Evolutionary conservation across 2,329 filamentous ascomycete species (phyloP), one percentile per base, ranked within the genome.

Genomic region (Arthrobotrys musiformis): DNA sequence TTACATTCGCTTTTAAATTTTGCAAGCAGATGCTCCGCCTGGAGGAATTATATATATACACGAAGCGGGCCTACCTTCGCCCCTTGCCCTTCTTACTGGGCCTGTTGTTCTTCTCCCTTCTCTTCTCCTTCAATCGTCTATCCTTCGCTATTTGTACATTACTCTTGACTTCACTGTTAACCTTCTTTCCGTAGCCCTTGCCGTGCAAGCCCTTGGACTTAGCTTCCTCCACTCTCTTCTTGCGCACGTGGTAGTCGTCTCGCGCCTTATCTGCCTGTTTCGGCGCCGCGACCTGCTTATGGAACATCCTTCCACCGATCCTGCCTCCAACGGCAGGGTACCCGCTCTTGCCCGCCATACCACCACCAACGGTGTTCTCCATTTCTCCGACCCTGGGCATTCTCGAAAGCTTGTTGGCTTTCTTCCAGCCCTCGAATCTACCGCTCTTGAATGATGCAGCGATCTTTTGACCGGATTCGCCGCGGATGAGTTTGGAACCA

Each of bases 391-490:
- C 91, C 48, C 91, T 88, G 8, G 94, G 94, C 82, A 97, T 84
- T 17, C 90, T 88, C 70, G 90, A 89, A 54, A 98, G 86, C 79
- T 93, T 92, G 85, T 98, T 92, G 19, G 91, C 89, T 82, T 92
- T 93, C 83, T 91, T 92, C 96, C 95, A 99, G 79, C 88, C 89
- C 82, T 98, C 94, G 85, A 97, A 99, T 52, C 94, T 90, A 37
- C 96, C 95, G 83, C 91, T 94, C 82, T 94, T 91, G 89, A 99
- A 98, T 76, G 88, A 91, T 52, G 95, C 93, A 0, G 95, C 93
- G 81, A 99, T 97, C 86, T 97, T 98, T 86, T 94, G 93, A 67
- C 95, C 95, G 82, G 90, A 93, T 85, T 99, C 95, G 81, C 95
- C 94, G 79, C 89, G 88, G 70, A 97, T 91, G 85, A 97, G 90